A percentile compares a stretch with the other conserved stretches of the same genome.
These are phyloP conservation scores for Dipteronia sinensis DNA, from an alignment of 345 rosid species.

Conservation along the genomic window DNA sequence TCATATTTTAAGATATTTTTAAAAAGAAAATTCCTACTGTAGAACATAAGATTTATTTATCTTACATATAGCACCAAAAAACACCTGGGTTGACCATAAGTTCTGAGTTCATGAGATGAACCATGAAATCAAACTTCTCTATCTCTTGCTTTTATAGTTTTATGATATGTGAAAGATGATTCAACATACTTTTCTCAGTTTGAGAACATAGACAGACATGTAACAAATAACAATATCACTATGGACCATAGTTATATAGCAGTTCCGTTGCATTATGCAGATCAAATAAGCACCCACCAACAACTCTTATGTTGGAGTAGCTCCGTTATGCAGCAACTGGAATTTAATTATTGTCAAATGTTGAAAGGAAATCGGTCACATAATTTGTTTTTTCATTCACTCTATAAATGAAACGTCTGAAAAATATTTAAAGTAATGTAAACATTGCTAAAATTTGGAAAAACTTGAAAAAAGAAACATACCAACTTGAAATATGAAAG, in stretches of 20 bases:
- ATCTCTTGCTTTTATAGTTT: slow-evolving; percentile 1
- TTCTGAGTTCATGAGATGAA: neutral
- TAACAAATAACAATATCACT: neutral
- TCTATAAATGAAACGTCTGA: neutral
- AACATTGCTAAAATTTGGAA: neutral
- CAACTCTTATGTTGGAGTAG: neutral
- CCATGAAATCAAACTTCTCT: neutral
- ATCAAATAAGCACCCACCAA: neutral
- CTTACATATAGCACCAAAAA: neutral
- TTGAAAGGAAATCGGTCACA: neutral
- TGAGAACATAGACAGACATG: neutral
- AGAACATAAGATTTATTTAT: neutral
- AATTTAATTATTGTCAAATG: neutral
- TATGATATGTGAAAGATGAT: neutral
- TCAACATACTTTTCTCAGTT: neutral
- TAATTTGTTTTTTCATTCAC: neutral
- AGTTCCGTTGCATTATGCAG: neutral
- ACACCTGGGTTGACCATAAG: neutral
- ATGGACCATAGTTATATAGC: neutral
- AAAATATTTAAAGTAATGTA: neutral
- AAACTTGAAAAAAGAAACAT: neutral
- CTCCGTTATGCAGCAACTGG: neutral
- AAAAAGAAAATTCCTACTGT: neutral
- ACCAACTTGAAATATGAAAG: neutral
- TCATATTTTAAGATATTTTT: neutral